Evolutionary conservation across 2,329 filamentous ascomycete genomes (phyloP).

Genomic region (Gremmenia infestans): DNA sequence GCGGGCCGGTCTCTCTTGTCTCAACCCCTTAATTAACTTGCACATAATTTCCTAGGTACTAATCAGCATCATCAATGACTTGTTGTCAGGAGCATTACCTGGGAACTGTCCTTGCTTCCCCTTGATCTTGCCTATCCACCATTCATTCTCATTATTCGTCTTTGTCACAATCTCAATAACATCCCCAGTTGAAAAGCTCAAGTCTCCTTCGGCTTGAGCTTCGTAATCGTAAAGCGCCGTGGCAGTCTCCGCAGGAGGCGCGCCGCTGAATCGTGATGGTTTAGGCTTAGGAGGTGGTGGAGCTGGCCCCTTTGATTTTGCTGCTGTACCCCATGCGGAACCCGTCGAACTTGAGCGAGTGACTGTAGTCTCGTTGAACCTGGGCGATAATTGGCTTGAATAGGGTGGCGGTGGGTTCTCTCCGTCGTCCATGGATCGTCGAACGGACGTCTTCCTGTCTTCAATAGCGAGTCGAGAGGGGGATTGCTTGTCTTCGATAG

Average conservation of each 20-base stretch:
- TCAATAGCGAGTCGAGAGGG: conserved; percentile 18
- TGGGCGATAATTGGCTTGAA: conserved; percentile 37
- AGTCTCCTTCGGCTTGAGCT: conserved; percentile 87
- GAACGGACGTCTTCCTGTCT: conserved; percentile 23
- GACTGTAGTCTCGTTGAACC: conserved; percentile 27
- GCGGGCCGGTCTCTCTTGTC: background rate
- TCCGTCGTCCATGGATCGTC: conserved; percentile 38
- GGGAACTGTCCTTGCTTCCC: conserved; percentile 89
- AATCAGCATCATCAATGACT: conserved; percentile 11
- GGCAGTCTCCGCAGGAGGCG: conserved; percentile 66
- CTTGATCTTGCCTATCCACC: conserved; percentile 83
- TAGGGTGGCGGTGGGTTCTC: conserved; percentile 70
- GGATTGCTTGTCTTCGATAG: conserved; percentile 32
- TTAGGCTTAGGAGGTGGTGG: conserved; percentile 73
- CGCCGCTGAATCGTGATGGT: conserved; percentile 65
- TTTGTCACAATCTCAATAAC: conserved; percentile 80
- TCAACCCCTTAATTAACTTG: conserved; percentile 33
- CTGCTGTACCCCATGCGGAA: conserved; percentile 41
- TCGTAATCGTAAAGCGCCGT: conserved; percentile 96
- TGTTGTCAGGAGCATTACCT: conserved; percentile 52
- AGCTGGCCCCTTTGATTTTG: conserved; percentile 63
- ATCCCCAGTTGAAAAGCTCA: conserved; percentile 86
- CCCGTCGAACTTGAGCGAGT: conserved; percentile 38
- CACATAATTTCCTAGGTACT: conserved; percentile 45
- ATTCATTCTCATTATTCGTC: conserved; percentile 91